These are phyloP conservation scores for Tephrocybe sp. DNA, from an alignment of 768 basidiomycete genomes.

Conservation along the genomic window DNA sequence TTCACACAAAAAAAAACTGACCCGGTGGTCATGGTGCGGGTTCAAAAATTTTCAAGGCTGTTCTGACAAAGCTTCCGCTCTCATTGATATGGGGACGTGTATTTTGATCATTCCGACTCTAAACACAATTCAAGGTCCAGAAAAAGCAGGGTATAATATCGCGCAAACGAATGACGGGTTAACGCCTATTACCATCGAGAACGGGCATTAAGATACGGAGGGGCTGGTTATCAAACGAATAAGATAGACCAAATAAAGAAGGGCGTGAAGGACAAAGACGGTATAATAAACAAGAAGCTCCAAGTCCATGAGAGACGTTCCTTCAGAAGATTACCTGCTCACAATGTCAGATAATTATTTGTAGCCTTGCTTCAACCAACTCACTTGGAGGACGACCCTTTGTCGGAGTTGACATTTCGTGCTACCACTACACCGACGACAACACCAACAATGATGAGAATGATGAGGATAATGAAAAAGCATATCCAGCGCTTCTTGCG, in stretches of 20 bases:
- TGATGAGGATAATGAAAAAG: conserved; percentile 68
- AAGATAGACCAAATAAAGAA: conserved; percentile 10
- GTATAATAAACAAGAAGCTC: conserved; percentile 6
- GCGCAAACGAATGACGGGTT: background rate
- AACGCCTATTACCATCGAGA: conserved; percentile 6
- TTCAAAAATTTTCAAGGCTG: no score
- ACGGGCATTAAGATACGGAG: conserved; percentile 4
- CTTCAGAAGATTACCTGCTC: conserved; percentile 10
- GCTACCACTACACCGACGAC: conserved; percentile 57
- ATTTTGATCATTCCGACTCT: background rate
- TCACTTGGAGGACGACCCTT: no score
- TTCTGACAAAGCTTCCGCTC: no score
- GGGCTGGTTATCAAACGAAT: background rate
- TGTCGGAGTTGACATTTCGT: conserved; percentile 37
- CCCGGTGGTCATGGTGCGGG: no score
- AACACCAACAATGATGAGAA: conserved; percentile 66
- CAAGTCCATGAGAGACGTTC: conserved; percentile 7
- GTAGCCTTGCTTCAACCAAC: no score
- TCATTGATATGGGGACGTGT: no score
- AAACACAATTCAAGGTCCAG: background rate
- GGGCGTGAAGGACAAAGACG: conserved; percentile 6
- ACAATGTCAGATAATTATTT: background rate
- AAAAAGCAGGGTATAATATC: conserved; percentile 12
- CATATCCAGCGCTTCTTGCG: conserved; percentile 98
- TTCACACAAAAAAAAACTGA: background rate